Evolutionary conservation across 73 alveolate species (phyloP).

Genomic region (Diophrys sp.): DNA sequence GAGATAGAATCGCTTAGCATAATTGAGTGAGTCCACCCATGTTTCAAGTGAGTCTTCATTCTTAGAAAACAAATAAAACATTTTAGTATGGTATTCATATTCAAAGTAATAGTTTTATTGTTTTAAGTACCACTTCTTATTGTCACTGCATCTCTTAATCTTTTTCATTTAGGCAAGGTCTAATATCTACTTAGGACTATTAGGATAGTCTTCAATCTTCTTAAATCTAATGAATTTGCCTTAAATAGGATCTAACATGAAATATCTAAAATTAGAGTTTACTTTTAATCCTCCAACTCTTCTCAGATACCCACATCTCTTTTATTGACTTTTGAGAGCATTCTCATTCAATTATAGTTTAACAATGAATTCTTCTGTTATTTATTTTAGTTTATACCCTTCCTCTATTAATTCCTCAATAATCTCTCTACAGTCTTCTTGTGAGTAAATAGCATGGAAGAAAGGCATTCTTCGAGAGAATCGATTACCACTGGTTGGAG

Average conservation of each 20-base stretch:
- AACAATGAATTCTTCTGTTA: background rate
- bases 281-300: slow-evolving; percentile 13
- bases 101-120: slow-evolving; percentile 3
- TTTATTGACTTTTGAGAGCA: background rate
- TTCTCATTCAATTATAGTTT: slow-evolving; percentile 3
- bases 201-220: slow-evolving; percentile 28
- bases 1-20: slow-evolving; percentile 34
- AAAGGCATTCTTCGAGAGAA: background rate
- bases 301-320: background rate
- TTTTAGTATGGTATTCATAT: background rate
- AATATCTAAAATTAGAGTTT: slow-evolving; percentile 20
- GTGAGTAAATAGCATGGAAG: background rate
- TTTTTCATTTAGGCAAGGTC: slow-evolving; percentile 28
- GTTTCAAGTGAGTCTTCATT: slow-evolving; percentile 13
- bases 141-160: slow-evolving; percentile 27
- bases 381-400: background rate
- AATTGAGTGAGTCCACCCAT: slow-evolving; percentile 35
- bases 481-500: too few species aligned
- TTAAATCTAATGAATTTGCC: slow-evolving; percentile 34
- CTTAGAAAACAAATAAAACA: slow-evolving; percentile 17
- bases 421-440: background rate
- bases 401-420: slow-evolving; percentile 5
- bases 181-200: slow-evolving; percentile 26
- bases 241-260: slow-evolving; percentile 33
- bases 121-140: slow-evolving; percentile 20